A percentile compares a stretch with the other conserved stretches of the same genome.
Conservation (phyloP, 192 early-diverging fungal species). For the Podochytrium sp. region DNA sequence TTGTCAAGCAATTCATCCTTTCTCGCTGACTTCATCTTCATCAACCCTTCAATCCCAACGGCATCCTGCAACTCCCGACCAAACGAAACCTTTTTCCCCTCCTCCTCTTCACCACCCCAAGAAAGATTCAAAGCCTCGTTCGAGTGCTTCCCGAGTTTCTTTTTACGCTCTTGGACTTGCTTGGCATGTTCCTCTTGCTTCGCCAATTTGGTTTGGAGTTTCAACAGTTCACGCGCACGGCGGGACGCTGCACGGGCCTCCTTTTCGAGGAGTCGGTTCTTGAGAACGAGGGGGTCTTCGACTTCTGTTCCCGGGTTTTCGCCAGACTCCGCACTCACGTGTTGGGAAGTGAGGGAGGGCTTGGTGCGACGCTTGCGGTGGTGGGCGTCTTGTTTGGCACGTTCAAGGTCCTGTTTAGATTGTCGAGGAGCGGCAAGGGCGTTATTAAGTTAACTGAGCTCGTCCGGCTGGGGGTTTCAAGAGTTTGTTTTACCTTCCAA, state of each 20-base stretch:
- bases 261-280: slow-evolving; percentile 49
- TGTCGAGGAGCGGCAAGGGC: too few relatives aligned
- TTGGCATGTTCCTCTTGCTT: slow-evolving; percentile 53
- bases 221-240: slow-evolving; percentile 49
- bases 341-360: slow-evolving; percentile 34
- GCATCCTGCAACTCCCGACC: background rate
- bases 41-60: slow-evolving; percentile 12
- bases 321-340: background rate
- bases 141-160: slow-evolving; percentile 40
- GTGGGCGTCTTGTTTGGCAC: slow-evolving; percentile 29
- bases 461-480: background rate
- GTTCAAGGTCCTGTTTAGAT: slow-evolving; percentile 22
- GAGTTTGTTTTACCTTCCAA: slow-evolving; percentile 50
- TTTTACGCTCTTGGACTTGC: slow-evolving; percentile 54
- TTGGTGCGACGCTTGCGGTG: slow-evolving; percentile 29
- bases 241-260: slow-evolving; percentile 47
- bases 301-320: background rate
- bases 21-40: slow-evolving; percentile 18
- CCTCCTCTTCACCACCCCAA: slow-evolving; percentile 42
- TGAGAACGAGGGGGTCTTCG: slow-evolving; percentile 41
- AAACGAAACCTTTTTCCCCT: background rate
- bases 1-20: slow-evolving; percentile 20
- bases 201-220: slow-evolving; percentile 54
- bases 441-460: background rate
- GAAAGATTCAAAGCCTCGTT: slow-evolving; percentile 50